Evolutionary conservation across 208 protist species (phyloP).

Genomic region (Cochliopodium minus): DNA sequence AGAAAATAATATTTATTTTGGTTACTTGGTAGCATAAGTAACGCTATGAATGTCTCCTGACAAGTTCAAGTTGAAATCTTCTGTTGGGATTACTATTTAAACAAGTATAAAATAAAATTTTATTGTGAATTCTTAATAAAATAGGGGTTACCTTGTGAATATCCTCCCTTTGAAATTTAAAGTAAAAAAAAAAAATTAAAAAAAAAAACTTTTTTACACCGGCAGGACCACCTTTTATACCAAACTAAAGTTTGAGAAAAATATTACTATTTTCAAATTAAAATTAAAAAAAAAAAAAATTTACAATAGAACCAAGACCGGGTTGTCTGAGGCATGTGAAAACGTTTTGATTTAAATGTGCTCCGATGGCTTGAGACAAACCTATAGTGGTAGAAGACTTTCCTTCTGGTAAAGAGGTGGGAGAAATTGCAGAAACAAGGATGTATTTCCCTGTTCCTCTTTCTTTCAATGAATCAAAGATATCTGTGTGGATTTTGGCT

Average conservation of each 20-base stretch:
- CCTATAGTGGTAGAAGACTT: constrained; percentile 93
- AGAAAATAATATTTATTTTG: too few relatives aligned
- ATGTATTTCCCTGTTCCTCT: too few relatives aligned
- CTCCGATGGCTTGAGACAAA: constrained; percentile 76
- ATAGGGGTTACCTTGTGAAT: too few relatives aligned
- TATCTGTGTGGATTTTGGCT: too few relatives aligned
- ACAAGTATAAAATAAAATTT: too few relatives aligned
- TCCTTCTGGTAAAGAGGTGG: constrained; percentile 62
- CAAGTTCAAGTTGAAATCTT: constrained; percentile 94
- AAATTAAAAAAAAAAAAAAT: too few relatives aligned
- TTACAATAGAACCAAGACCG: constrained; percentile 85
- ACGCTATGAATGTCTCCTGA: constrained; percentile 96
- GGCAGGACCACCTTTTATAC: constrained; percentile 85
- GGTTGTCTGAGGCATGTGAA: constrained; percentile 90
- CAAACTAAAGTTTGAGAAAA: constrained; percentile 4
- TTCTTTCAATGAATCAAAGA: too few relatives aligned
- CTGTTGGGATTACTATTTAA: too few relatives aligned
- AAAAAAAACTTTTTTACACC: too few relatives aligned
- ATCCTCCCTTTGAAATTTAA: too few relatives aligned
- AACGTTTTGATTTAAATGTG: constrained; percentile 65
- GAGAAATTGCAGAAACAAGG: constrained; percentile 8
- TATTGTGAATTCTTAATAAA: too few relatives aligned
- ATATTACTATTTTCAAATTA: not conserved
- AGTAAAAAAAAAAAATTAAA: too few relatives aligned
- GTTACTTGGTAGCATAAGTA: constrained; percentile 88